A percentile compares a stretch with the other conserved stretches of the same genome.
phyloP scores from a whole-genome alignment of 345 rosid genomes.

The Arabis alpina region DNA sequence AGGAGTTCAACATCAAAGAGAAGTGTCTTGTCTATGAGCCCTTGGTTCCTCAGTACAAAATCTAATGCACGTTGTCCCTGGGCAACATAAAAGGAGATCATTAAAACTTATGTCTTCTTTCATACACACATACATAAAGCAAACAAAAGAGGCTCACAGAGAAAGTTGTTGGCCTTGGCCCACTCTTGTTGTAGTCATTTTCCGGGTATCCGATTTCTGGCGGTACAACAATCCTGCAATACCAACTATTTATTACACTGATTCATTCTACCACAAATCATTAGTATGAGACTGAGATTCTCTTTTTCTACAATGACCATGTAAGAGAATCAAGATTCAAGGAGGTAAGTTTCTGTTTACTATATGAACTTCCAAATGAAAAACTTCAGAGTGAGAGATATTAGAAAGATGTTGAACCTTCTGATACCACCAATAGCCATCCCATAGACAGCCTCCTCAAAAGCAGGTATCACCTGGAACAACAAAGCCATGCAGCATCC shows the following conservation, averaged over 20 bases:
- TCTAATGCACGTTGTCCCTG: slow-evolving; percentile 97
- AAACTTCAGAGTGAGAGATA: slow-evolving; percentile 23
- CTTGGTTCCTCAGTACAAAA: slow-evolving; percentile 95
- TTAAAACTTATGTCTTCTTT: background rate
- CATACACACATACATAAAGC: background rate
- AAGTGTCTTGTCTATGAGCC: slow-evolving; percentile 91
- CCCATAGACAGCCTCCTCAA: slow-evolving; percentile 92
- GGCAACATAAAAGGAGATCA: slow-evolving; percentile 15
- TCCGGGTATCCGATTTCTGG: slow-evolving; percentile 96
- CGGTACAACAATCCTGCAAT: slow-evolving; percentile 91
- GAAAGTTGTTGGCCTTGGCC: slow-evolving; percentile 84
- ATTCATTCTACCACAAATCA: background rate
- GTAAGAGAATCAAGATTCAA: slow-evolving; percentile 3
- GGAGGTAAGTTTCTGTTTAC: background rate
- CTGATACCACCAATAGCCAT: slow-evolving; percentile 89
- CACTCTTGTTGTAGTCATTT: slow-evolving; percentile 81
- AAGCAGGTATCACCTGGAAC: slow-evolving; percentile 90
- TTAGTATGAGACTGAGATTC: slow-evolving; percentile 2
- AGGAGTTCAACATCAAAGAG: slow-evolving; percentile 94
- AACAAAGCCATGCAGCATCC: slow-evolving; percentile 32
- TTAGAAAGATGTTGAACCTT: slow-evolving; percentile 55
- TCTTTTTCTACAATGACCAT: slow-evolving; percentile 5
- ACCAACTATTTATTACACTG: slow-evolving; percentile 47
- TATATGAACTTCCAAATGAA: background rate
- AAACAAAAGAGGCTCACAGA: slow-evolving; percentile 57